Evolutionary conservation across 176 grass and related monocot genomes (phyloP), one percentile per base, ranked within the genome.

Genomic region (Avena insularis): DNA sequence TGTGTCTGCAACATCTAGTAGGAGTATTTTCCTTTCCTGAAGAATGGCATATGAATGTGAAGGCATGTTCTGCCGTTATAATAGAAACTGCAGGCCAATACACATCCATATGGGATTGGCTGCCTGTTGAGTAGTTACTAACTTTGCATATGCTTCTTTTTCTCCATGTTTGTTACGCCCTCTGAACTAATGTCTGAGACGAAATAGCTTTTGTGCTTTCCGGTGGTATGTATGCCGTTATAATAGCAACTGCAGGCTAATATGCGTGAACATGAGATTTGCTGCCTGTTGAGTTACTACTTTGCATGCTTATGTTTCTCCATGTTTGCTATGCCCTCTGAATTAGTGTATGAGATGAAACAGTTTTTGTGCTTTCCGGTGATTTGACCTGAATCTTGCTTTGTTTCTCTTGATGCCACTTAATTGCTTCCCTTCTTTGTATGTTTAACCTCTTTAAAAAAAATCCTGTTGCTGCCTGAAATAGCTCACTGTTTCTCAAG

Each of bases 321-420:
- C 20, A 20, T 87, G 48, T 75, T 75, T 78, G 64, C 5, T 48
- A 70, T 56, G 57, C 49, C 20, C 0, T 55, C 20, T 17, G 2
- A 57, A 58, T 33, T 43, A 27, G 19, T 17, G 17, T 51, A 80
- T 16, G 55, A 19, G 40, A 88, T 21, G 8, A 38, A 82, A 46
- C 58, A 11, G 60, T 29, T 58, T 63, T 31, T 58, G 36, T 83
- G 4, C 36, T 83, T 67, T 14, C 25, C 33, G 35, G 19, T 75
- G 50, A 21, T 77, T 88, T 82, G 17, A 77, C 25, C 49, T 69
- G 4, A 60, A 61, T 83, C 53, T 31, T 36, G 13, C 36, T 88
- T 83, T 33, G 25, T 80, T 5, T 51, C 19, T 76, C 33, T 55
- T 53, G 27, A 66, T 27, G 25, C 19, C 58, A 73, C 71, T 50